Base-by-base conservation (phyloP, 78 protist genomes). In the Polysphondylium violaceum region DNA sequence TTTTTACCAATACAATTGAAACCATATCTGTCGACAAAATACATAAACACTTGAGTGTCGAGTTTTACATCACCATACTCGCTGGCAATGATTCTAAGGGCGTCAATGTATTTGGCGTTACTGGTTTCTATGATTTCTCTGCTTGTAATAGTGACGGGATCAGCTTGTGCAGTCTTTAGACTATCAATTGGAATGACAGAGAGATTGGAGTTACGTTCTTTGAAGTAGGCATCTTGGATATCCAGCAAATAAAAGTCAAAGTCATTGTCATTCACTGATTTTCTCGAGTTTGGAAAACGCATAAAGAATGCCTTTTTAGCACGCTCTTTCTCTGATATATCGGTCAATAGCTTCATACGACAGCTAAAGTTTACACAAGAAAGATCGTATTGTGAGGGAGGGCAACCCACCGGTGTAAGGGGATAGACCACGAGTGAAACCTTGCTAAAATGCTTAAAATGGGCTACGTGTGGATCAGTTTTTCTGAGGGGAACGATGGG, bases 401-500 rank as follows among this genome's bases (percentile, higher is more conserved):
- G 31, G 23, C 65, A 29, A 23, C 65, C 72, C 23, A 41, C 40
- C 6, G 91, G 91, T 41, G 91, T 83, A 40, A 83, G 50, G 25
- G 91, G 91, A n/a, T 69, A 83, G 2, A 83, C 73, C 0, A 83
- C 79, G 4, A 83, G 12, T 21, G 91, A 83, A 6, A 83, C 91
- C 25, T 83, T 83, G 5, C 3, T 33, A 23, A 83, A 83, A 58
- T 83, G 91, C 59, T 83, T 83, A 31, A 83, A 69, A 44, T 83
- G 91, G n/a, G 14, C 25, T 8, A 83, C 31, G 27, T 83, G 91
- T 27, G 50, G 47, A 43, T 74, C 76, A 0, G 29, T 23, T n/a
- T 58, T 33, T n/a, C 58, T 38, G 19, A 83, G 33, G 44, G 64
- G 27, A 31, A 83, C 43, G 31, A 83, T 59, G 17, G 71, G 44